Percentiles rank a stretch among this genome's conserved stretches.
These are phyloP conservation scores for Rubia tinctorum DNA, from an alignment of 305 asterid genomes.

Conservation along the genomic window DNA sequence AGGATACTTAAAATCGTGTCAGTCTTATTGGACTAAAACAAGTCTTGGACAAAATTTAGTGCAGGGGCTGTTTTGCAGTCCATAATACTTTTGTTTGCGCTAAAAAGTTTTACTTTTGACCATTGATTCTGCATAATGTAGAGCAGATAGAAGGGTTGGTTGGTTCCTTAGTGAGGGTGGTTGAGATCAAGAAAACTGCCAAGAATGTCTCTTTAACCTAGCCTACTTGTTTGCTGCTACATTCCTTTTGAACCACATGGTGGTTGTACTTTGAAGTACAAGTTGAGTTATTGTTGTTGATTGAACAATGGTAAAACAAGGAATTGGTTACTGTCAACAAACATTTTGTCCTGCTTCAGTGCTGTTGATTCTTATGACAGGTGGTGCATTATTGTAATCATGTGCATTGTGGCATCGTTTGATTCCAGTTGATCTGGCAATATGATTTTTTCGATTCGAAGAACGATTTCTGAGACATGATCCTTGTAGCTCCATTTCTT, in stretches of 20 bases:
- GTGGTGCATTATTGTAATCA: slow-evolving; percentile 22
- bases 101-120: background rate
- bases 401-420: slow-evolving; percentile 22
- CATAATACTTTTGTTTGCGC: too few relatives aligned
- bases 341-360: slow-evolving; percentile 11
- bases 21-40: background rate
- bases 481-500: background rate
- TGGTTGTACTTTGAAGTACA: background rate
- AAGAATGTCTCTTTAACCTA: slow-evolving; percentile 3
- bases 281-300: background rate
- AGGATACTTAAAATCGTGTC: too few relatives aligned
- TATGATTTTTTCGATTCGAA: background rate
- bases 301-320: slow-evolving; percentile 13
- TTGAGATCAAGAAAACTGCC: slow-evolving; percentile 9
- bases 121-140: slow-evolving; percentile 12
- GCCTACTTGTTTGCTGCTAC: slow-evolving; percentile 8
- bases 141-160: slow-evolving; percentile 16
- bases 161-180: slow-evolving; percentile 14
- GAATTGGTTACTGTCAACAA: slow-evolving; percentile 12
- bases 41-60: background rate
- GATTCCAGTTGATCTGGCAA: slow-evolving; percentile 14
- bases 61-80: background rate
- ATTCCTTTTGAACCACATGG: slow-evolving; percentile 1
- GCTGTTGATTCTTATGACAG: slow-evolving; percentile 24
- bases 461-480: background rate